Evolutionary conservation across 2,329 filamentous ascomycete genomes (phyloP).

Genomic region (Beauveria medogensis): DNA sequence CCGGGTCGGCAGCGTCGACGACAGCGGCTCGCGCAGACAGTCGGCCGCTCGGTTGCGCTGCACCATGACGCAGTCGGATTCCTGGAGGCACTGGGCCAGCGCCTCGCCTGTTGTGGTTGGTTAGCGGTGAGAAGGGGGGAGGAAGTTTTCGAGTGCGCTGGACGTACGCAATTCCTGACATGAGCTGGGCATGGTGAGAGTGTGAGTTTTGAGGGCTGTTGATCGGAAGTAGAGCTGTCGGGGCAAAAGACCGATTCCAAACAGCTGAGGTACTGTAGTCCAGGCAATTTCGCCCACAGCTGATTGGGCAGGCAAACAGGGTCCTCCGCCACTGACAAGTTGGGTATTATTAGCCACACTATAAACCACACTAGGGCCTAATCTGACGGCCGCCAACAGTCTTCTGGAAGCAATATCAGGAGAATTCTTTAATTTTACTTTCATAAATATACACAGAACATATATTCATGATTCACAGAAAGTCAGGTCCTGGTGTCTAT

Average conservation of each 20-base stretch:
- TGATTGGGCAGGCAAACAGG: not conserved
- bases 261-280: not conserved
- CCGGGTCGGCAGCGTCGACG: conserved; percentile 72
- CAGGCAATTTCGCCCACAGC: not conserved
- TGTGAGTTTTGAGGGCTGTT: conserved; percentile 10
- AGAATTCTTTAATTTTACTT: too few species aligned
- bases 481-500: too few species aligned
- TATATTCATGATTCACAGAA: too few species aligned
- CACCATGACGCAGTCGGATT: conserved; percentile 94
- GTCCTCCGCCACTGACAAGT: not conserved
- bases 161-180: conserved; percentile 90
- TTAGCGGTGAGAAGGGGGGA: not conserved
- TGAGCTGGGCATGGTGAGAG: conserved; percentile 72
- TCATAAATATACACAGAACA: too few species aligned
- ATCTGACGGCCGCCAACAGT: not conserved
- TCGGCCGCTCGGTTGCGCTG: conserved; percentile 79
- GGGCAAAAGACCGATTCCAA: not conserved
- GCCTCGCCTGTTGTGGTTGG: conserved; percentile 59
- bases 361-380: not conserved
- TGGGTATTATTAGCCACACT: not conserved
- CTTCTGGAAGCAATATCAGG: not conserved
- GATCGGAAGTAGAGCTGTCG: not conserved
- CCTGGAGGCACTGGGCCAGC: conserved; percentile 87
- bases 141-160: not conserved
- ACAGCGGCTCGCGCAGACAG: conserved; percentile 76